Conservation (phyloP, 1,284 basidiomycete species). For the Mycena citricolor region DNA sequence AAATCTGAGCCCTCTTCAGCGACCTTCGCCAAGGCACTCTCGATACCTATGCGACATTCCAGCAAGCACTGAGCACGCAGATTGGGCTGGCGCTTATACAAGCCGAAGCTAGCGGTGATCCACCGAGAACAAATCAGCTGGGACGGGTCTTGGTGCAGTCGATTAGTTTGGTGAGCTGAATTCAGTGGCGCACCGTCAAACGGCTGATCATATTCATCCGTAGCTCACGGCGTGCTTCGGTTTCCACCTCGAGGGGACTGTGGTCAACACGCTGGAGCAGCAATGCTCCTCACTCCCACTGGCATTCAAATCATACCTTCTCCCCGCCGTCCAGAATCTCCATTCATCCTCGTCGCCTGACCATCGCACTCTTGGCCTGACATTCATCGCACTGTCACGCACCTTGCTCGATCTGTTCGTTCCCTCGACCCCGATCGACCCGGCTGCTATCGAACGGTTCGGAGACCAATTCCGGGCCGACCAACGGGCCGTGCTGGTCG, state of each 20-base stretch:
- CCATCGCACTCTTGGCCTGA: slow-evolving; percentile 44
- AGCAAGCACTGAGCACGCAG: slow-evolving; percentile 35
- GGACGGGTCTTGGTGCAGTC: slow-evolving; percentile 38
- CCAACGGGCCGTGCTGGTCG: slow-evolving; percentile 46
- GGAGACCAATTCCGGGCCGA: slow-evolving; percentile 49
- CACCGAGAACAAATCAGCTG: slow-evolving; percentile 42
- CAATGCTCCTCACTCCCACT: slow-evolving; percentile 9
- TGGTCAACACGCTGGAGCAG: neutral
- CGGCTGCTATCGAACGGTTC: slow-evolving; percentile 68
- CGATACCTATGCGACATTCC: slow-evolving; percentile 33
- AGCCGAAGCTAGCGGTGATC: slow-evolving; percentile 33
- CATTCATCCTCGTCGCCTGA: slow-evolving; percentile 14
- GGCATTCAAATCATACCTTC: slow-evolving; percentile 10
- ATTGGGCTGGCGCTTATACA: slow-evolving; percentile 37
- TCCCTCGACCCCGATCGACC: slow-evolving; percentile 87
- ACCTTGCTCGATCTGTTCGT: slow-evolving; percentile 74
- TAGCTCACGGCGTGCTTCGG: slow-evolving; percentile 46
- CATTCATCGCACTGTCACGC: slow-evolving; percentile 67
- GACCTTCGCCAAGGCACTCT: slow-evolving; percentile 36
- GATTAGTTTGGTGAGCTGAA: slow-evolving; percentile 36
- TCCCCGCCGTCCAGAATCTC: slow-evolving; percentile 14
- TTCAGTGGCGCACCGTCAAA: neutral
- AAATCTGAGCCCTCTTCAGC: slow-evolving; percentile 27
- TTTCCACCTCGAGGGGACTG: slow-evolving; percentile 34
- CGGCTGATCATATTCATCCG: slow-evolving; percentile 1